A percentile compares a stretch with the other conserved stretches of the same genome.
Conservation (phyloP, 2,329 filamentous ascomycete species). For the Pseudogymnoascus sp. region DNA sequence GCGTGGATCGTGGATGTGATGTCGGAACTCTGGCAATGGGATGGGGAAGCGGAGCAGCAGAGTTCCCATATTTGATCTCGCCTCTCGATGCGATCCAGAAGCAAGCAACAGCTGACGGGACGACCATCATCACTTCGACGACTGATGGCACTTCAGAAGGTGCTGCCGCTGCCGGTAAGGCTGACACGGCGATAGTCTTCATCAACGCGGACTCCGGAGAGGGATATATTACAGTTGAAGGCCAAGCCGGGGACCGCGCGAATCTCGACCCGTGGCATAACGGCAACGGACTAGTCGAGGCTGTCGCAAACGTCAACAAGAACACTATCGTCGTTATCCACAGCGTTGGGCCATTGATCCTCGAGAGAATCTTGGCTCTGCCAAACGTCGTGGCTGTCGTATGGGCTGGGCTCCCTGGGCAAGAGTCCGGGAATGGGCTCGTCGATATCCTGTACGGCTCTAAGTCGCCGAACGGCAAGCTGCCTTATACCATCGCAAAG, state of each 20-base stretch:
- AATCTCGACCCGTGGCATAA: constrained; percentile 59
- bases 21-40: constrained; percentile 60
- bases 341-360: constrained; percentile 52
- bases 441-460: constrained; percentile 55
- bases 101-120: constrained; percentile 46
- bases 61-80: constrained; percentile 47
- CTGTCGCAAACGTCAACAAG: constrained; percentile 50
- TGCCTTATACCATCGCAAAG: constrained; percentile 55
- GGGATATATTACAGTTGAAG: constrained; percentile 42
- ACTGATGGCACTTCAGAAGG: constrained; percentile 38
- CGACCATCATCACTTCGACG: constrained; percentile 46
- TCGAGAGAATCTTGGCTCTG: constrained; percentile 54
- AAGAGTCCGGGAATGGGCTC: constrained; percentile 54
- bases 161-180: constrained; percentile 21
- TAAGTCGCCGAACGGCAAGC: constrained; percentile 41
- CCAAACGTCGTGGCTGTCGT: constrained; percentile 56
- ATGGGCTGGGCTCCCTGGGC: constrained; percentile 52
- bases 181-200: constrained; percentile 61
- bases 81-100: constrained; percentile 59
- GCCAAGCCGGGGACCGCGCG: constrained; percentile 46
- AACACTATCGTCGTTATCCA: constrained; percentile 60
- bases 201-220: constrained; percentile 66
- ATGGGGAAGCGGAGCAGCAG: constrained; percentile 33
- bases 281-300: constrained; percentile 39
- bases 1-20: constrained; percentile 53